Evolutionary conservation across 2,329 filamentous ascomycete species (phyloP).

Genomic region (Hymenoscyphus occultus): DNA sequence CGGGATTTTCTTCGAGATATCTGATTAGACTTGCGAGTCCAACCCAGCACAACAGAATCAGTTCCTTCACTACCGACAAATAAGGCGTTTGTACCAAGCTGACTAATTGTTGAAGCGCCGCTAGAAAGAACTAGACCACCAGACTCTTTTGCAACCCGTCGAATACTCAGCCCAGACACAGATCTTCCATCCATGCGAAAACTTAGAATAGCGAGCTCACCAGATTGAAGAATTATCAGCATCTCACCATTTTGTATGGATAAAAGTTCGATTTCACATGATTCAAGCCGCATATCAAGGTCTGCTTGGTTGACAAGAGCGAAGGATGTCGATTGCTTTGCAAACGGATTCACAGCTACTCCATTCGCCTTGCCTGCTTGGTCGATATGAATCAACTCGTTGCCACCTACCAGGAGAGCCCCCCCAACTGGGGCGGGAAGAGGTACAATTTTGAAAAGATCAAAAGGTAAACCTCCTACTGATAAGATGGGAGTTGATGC

Average conservation of each 20-base stretch:
- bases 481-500: slow-evolving; percentile 91
- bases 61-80: slow-evolving; percentile 85
- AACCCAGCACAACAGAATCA: slow-evolving; percentile 79
- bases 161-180: slow-evolving; percentile 80
- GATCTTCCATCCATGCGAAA: slow-evolving; percentile 89
- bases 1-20: slow-evolving; percentile 62
- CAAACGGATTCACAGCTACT: slow-evolving; percentile 88
- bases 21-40: slow-evolving; percentile 64
- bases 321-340: slow-evolving; percentile 78
- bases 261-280: slow-evolving; percentile 72
- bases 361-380: slow-evolving; percentile 93
- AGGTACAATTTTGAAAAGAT: slow-evolving; percentile 78
- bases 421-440: slow-evolving; percentile 85
- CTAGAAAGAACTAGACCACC: slow-evolving; percentile 62
- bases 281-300: slow-evolving; percentile 75
- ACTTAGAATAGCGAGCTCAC: slow-evolving; percentile 69
- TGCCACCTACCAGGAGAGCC: slow-evolving; percentile 78
- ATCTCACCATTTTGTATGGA: slow-evolving; percentile 77
- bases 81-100: slow-evolving; percentile 63
- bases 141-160: slow-evolving; percentile 57
- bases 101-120: slow-evolving; percentile 66
- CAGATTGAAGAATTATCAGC: slow-evolving; percentile 75
- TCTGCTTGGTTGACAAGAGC: slow-evolving; percentile 82
- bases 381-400: slow-evolving; percentile 92
- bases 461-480: slow-evolving; percentile 79